Conservation (phyloP, 805 yeast species). For the Saccharomyces cerevisiae region DNA sequence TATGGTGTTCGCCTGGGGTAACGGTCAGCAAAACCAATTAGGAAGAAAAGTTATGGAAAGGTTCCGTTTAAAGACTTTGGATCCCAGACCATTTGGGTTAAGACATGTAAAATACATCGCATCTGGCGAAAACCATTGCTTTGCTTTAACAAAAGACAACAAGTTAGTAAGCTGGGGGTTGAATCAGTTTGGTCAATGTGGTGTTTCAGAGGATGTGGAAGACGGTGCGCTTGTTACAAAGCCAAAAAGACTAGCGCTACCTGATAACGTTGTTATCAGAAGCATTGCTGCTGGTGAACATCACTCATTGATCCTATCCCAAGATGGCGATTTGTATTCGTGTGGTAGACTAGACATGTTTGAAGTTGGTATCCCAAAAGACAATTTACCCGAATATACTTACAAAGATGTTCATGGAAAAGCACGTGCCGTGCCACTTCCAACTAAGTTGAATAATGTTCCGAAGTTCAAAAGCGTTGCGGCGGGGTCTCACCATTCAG, state of each 20-base stretch:
- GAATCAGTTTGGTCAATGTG: conserved; percentile 96
- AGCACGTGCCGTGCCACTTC: conserved; percentile 77
- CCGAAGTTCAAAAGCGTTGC: conserved; percentile 57
- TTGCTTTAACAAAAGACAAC: conserved; percentile 73
- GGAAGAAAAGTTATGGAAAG: conserved; percentile 82
- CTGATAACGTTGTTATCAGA: conserved; percentile 49
- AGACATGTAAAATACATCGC: conserved; percentile 73
- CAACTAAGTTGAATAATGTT: conserved; percentile 55
- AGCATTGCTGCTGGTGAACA: conserved; percentile 90
- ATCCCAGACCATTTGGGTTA: conserved; percentile 78
- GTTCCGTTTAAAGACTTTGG: conserved; percentile 62
- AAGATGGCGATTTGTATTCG: conserved; percentile 63
- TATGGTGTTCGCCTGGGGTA: conserved; percentile 93
- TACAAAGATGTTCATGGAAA: conserved; percentile 73
- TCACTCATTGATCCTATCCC: conserved; percentile 71
- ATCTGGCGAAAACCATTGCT: conserved; percentile 92
- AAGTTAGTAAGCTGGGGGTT: conserved; percentile 87
- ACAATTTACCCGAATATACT: conserved; percentile 58
- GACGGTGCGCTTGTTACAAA: conserved; percentile 75
- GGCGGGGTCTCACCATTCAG: conserved; percentile 86
- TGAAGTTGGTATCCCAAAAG: conserved; percentile 73
- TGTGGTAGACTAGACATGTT: conserved; percentile 94
- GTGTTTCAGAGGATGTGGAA: conserved; percentile 64
- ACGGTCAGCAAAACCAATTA: conserved; percentile 86
- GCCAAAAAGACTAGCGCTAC: conserved; percentile 66